Conservation (phyloP, 2,329 filamentous ascomycete species). For the Delphinella strobiligena region DNA sequence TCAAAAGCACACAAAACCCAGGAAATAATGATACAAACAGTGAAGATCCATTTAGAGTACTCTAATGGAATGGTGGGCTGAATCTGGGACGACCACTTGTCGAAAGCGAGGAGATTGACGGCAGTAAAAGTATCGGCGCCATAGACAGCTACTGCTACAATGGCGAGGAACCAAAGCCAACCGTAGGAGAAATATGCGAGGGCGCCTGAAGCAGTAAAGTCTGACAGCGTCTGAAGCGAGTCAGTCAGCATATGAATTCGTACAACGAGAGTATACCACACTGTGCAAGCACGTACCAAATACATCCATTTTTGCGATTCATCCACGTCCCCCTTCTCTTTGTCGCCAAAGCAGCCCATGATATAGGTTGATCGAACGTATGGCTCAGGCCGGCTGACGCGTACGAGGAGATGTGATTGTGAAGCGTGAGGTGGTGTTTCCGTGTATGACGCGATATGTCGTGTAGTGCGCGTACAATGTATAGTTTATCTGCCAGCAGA, state of each 20-base stretch:
- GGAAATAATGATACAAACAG: conserved; percentile 80
- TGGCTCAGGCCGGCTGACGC: conserved; percentile 8
- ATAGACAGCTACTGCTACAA: conserved; percentile 75
- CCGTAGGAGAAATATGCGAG: conserved; percentile 67
- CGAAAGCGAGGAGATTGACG: conserved; percentile 78
- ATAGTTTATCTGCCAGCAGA: conserved; percentile 7
- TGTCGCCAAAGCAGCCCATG: conserved; percentile 24
- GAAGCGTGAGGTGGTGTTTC: neutral
- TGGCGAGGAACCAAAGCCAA: conserved; percentile 69
- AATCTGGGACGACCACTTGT: conserved; percentile 78
- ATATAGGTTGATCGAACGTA: neutral
- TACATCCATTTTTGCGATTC: conserved; percentile 67
- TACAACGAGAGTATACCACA: neutral
- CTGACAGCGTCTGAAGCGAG: conserved; percentile 34
- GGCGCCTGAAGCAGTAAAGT: conserved; percentile 77
- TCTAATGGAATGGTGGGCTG: conserved; percentile 63
- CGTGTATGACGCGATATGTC: neutral
- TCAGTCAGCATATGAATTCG: no score
- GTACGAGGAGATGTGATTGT: neutral
- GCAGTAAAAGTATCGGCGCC: conserved; percentile 86
- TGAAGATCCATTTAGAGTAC: conserved; percentile 90
- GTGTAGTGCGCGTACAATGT: neutral
- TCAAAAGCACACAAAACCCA: conserved; percentile 72
- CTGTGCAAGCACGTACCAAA: conserved; percentile 48
- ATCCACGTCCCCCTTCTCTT: conserved; percentile 26